Conservation (phyloP, 73 alveolate species). For the Stentor roeselii region DNA sequence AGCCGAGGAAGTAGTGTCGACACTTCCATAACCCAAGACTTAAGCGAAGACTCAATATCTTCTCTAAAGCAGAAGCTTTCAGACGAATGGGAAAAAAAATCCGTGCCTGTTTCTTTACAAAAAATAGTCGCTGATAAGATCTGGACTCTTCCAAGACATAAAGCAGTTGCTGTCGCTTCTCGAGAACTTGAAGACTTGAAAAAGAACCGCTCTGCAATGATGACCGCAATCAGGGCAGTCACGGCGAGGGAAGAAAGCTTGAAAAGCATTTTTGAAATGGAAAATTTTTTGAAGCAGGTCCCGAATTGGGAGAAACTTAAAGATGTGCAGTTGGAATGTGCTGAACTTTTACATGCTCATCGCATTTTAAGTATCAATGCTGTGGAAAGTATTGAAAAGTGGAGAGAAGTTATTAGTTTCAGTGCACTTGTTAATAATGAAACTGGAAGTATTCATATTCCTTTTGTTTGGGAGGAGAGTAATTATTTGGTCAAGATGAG, state of each 20-base stretch:
- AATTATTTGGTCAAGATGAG: constrained; percentile 57
- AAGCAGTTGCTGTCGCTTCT: background rate
- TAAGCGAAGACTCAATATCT: background rate
- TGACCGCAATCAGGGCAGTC: constrained; percentile 8
- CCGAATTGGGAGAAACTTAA: background rate
- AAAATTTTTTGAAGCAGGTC: background rate
- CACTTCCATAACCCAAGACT: background rate
- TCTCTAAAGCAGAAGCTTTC: background rate
- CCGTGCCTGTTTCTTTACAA: background rate
- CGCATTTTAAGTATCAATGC: constrained; percentile 24
- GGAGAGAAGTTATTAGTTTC: background rate
- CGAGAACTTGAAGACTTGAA: constrained; percentile 23
- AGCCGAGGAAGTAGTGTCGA: background rate
- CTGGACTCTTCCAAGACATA: constrained; percentile 22
- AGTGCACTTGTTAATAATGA: background rate
- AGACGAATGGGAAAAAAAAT: background rate
- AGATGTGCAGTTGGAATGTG: constrained; percentile 23
- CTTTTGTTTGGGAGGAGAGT: constrained; percentile 55
- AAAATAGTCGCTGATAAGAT: background rate
- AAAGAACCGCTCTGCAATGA: constrained; percentile 20
- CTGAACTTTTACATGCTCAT: constrained; percentile 30
- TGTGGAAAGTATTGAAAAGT: constrained; percentile 27
- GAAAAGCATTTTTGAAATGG: constrained; percentile 2
- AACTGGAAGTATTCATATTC: constrained; percentile 30
- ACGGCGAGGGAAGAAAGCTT: constrained; percentile 29